Conservation (phyloP, 148 eudicot genomes). For the Beta vulgaris region DNA sequence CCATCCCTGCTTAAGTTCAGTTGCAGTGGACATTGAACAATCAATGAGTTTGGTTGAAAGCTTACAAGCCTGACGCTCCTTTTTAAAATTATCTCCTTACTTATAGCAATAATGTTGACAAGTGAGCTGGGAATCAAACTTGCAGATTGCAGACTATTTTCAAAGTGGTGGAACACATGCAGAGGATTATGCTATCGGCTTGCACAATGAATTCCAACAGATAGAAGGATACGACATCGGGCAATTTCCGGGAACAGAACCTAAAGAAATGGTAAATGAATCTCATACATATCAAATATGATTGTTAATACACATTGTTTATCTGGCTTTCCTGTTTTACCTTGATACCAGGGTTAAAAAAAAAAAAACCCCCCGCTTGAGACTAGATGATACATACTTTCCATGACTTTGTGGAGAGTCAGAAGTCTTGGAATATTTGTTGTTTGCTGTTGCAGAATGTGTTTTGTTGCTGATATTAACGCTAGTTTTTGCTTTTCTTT, state of each 20-base stretch:
- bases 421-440: neutral
- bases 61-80: neutral
- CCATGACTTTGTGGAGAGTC: neutral
- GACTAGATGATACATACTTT: neutral
- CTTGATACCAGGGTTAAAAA: no score
- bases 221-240: slow-evolving; percentile 79
- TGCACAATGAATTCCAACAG: slow-evolving; percentile 59
- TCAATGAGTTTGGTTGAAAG: neutral
- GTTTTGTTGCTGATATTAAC: neutral
- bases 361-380: no score
- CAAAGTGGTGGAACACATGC: slow-evolving; percentile 64
- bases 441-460: slow-evolving; percentile 7
- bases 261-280: slow-evolving; percentile 23
- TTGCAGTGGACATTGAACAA: neutral
- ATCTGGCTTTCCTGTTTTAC: no score
- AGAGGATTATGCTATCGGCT: slow-evolving; percentile 76
- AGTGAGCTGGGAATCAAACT: neutral
- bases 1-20: neutral
- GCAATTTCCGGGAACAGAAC: slow-evolving; percentile 74
- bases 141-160: slow-evolving; percentile 81
- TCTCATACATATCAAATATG: neutral
- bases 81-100: neutral
- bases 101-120: neutral
- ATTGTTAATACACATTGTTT: no score
- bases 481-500: neutral